Evolutionary conservation across 345 rosid genomes (phyloP), one percentile per base, ranked within the genome.

Genomic region (Kernera saxatilis): DNA sequence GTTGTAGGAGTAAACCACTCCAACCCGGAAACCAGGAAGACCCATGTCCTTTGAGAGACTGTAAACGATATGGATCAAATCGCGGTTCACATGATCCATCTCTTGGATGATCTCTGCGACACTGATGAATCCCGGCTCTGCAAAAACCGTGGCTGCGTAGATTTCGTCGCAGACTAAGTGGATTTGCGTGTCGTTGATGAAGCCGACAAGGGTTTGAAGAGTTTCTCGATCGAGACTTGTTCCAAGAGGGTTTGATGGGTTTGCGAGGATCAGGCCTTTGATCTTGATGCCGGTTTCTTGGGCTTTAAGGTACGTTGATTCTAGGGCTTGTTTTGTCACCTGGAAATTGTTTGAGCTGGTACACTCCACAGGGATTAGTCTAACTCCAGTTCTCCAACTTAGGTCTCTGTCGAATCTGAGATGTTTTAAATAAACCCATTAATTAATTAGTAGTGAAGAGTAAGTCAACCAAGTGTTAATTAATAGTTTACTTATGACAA

Each of bases 41-140:
- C 89, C 87, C 44, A 85, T 79, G 53, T 83, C 89, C 30, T 85
- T 85, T 1, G 89, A 85, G 9, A 85, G 82, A 61, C 89, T 85
- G 40, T 79, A 81, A 15, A 85, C 84, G 22, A 83, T 76, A 72
- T 85, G 89, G 41, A 85, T 83, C 26, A 74, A 29, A 64, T 74
- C 25, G 26, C 70, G 65, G 64, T 45, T 25, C 70, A 82, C 81
- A 12, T 58, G 46, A 43, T 67, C 75, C 67, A 75, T 69, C 25
- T 72, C 80, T 44, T 77, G 70, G n/a, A 85, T 53, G 45, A 83
- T 50, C 58, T 85, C 89, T 50, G 82, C 73, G 5, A 85, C 74
- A 66, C 89, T 83, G 36, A 78, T 69, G 72, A 83, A 85, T 3
- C 70, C 23, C 1, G 81, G 81, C 5, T 81, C 77, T 27, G 56